Evolutionary conservation across 2,329 filamentous ascomycete species (phyloP), one percentile per base, ranked within the genome.

Genomic region (Monosporascus sp.): DNA sequence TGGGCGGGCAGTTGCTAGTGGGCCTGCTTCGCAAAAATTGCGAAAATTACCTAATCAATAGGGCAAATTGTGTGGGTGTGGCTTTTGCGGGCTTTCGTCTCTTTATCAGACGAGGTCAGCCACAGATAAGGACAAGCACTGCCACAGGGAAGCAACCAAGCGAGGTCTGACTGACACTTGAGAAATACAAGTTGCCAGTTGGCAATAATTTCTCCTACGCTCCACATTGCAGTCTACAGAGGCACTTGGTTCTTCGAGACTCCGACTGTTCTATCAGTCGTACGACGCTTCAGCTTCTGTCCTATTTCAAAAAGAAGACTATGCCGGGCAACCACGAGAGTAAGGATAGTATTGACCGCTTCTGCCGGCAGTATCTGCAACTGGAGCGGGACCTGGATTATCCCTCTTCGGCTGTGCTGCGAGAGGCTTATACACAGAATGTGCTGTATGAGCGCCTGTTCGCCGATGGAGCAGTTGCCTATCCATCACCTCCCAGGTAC

Each of bases 311-410:
- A 27, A 46, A 6, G 6, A 7, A 7, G 22, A 5, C 43, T 24
- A 25, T 27, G 22, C 2, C 15, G 43, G 24, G 3, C 8, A 17
- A 2, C 5, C 9, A 31, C 18, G 20, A 46, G 22, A 24, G 22
- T 7, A 14, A 7, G n/a, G 25, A 47, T 24, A 35, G 41, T 25
- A 51, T 76, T 47, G 62, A 69, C 55, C 79, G 82, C 18, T 84
- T 91, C 65, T 85, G 82, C 59, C 79, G 81, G 56, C 91, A 96
- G 66, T 95, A 90, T 65, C 79, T 93, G 37, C 91, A 97, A 67
- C 75, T 92, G 2, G 83, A 92, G 47, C 72, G 75, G 1, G 68
- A 76, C 7, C 73, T 93, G 37, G 77, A 81, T 47, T 88, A 85
- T 67, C 91, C 90, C 1, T 70, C 79, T 24, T 70, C 74, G 22